These are phyloP conservation scores for Debaryomyces fabryi DNA, from an alignment of 1,139 yeast genomes.

Conservation along the genomic window DNA sequence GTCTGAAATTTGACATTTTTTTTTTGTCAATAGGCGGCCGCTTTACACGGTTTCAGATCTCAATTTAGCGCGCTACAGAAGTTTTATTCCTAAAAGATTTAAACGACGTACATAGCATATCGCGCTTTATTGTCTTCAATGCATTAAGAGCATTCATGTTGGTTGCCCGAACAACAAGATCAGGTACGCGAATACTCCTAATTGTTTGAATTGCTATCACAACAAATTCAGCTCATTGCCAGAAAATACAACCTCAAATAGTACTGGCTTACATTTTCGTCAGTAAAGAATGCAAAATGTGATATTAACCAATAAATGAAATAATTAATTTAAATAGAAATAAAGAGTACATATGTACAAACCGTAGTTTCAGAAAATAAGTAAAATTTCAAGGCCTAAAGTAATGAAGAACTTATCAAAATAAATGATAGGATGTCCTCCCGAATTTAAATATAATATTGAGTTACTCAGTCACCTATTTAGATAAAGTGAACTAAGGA, in stretches of 20 bases:
- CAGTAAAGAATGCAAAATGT: background rate
- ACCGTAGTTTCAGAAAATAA: background rate
- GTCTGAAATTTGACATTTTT: too few species aligned
- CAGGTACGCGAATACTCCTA: background rate
- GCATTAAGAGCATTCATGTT: background rate
- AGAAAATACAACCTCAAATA: too few species aligned
- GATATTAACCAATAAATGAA: background rate
- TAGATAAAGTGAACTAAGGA: slow-evolving; percentile 29
- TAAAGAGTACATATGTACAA: background rate
- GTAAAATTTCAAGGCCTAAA: background rate
- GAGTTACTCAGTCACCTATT: background rate
- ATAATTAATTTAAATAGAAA: background rate
- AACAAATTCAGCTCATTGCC: too few species aligned
- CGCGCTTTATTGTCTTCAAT: background rate
- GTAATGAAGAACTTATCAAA: background rate
- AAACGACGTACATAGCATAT: background rate
- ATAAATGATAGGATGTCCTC: background rate
- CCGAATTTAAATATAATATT: background rate
- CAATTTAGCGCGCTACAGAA: background rate
- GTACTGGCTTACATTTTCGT: background rate
- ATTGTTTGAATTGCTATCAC: too few species aligned
- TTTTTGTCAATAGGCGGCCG: background rate
- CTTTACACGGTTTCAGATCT: background rate
- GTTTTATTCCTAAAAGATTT: background rate
- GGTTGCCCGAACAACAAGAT: background rate